Percentiles rank a stretch among this genome's conserved stretches.
Conservation (phyloP, 371 early-diverging fungal genomes). For the Quaeritorhiza haematococci region DNA sequence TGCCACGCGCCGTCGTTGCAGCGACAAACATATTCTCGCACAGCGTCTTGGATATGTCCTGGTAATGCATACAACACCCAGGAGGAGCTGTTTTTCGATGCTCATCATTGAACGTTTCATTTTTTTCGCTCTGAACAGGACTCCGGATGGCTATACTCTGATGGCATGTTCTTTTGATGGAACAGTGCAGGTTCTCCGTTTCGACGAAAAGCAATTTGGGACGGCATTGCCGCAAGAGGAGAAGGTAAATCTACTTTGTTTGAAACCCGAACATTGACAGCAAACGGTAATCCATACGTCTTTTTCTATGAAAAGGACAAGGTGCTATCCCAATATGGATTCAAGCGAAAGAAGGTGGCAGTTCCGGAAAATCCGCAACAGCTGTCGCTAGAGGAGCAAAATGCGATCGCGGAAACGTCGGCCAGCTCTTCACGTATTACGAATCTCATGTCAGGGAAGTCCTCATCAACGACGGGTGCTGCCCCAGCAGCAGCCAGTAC, state of each 20-base stretch:
- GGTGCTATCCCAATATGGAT: slow-evolving; percentile 67
- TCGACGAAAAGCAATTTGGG: slow-evolving; percentile 65
- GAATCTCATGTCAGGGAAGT: slow-evolving; percentile 35
- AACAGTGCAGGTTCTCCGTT: slow-evolving; percentile 68
- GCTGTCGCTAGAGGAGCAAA: slow-evolving; percentile 58
- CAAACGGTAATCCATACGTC: neutral
- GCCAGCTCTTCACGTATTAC: slow-evolving; percentile 36
- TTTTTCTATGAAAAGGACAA: slow-evolving; percentile 34
- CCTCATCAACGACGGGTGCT: neutral
- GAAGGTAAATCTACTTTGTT: slow-evolving; percentile 32
- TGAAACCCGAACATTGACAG: neutral
- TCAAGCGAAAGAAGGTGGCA: slow-evolving; percentile 47
- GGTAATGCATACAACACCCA: slow-evolving; percentile 44
- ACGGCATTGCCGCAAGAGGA: slow-evolving; percentile 55
- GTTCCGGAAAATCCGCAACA: slow-evolving; percentile 62
- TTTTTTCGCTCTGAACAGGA: slow-evolving; percentile 35
- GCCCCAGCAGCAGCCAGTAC: neutral
- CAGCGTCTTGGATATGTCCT: slow-evolving; percentile 81
- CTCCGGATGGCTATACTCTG: slow-evolving; percentile 70
- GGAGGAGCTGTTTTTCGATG: neutral
- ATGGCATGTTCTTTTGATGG: slow-evolving; percentile 93
- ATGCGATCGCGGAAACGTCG: slow-evolving; percentile 37
- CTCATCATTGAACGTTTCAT: neutral
- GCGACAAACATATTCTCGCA: slow-evolving; percentile 74
- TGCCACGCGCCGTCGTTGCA: slow-evolving; percentile 62